Evolutionary conservation across 2,329 filamentous ascomycete species (phyloP), one percentile per base, ranked within the genome.

Genomic region (Alternaria brassicae): DNA sequence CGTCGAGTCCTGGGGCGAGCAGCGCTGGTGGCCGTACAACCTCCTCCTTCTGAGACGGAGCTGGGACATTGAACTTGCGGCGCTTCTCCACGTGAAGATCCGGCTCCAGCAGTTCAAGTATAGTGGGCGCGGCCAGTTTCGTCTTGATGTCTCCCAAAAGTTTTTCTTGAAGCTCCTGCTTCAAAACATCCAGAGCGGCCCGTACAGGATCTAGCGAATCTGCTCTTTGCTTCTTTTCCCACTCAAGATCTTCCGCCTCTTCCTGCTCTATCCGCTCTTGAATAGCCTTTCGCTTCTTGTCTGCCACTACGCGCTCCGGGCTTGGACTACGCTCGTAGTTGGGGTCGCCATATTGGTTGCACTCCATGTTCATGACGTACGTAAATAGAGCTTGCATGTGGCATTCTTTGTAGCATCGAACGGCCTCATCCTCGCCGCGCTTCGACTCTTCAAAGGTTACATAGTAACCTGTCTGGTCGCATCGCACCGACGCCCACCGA

Each of bases 331-430:
- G 78, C 65, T 86, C 83, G 68, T 89, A 88, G 65, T 86, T 83
- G 12, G 87, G 86, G 70, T 89, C 88, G 39, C 88, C 88, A 70
- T 88, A 88, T 62, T 85, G 84, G 65, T 90, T 90, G 56, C 92
- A 88, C 73, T 94, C 90, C 92, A 99, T 96, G 42, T 88, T 86
- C 91, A 99, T 94, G 60, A 86, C 85, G 69, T 98, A 98, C 1
- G 91, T 97, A 81, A 99, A 99, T 63, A 99, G 87, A 6, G 91
- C 86, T 41, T 90, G 89, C 75, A 91, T 89, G 74, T 97, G 89
- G 66, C 91, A 93, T 51, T 89, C 86, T 53, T 87, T 84, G 76
- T 88, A 93, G 74, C 93, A 97, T 62, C 91, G 85, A 67, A 91
- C 89, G 0, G 92, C 89, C 78, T 97, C 93, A 55, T 89, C 84